Base-by-base conservation (phyloP, 129 eudicot species). In the Escallonia herrerae region DNA sequence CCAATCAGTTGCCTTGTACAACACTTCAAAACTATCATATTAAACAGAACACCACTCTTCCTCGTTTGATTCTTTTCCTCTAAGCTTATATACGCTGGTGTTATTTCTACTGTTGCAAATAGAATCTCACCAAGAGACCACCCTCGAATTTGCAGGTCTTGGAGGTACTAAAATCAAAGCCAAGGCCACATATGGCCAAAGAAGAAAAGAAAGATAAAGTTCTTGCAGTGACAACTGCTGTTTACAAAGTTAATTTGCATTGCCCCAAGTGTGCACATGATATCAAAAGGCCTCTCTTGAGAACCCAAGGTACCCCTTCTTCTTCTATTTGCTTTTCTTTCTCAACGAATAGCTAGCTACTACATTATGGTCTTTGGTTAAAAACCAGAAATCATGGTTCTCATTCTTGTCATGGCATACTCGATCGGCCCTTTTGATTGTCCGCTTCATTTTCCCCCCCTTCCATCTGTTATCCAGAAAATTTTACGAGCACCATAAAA, bases 231-330 rank as follows among this genome's bases (percentile, higher is more conserved):
- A 74, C 65, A 51, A 79, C 80, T 64, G 95, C 82, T 47, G 80
- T 81, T 43, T 93, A 83, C 77, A 91, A 85, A 79, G 88, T 84
- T 56, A 62, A 93, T 72, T 69, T 93, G 33, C 98, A 88, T 68
- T 93, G 98, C 74, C 98, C 98, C 49, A 73, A 93, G 74, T 93
- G 98, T 82, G 98, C 96, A 46, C 75, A 70, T 56, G 95, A 85
- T 69, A 87, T 91, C 65, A 71, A 72, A 69, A 83, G 72, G 73
- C 95, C 97, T 22, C 95, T 91, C 37, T 46, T 85, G 70, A 82
- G 83, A 79, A 78, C 81, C 55, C 88, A 82, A 66, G 97, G 97
- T 91, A 74, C 8, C 0, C 56, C 11, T 48, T 12, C 1, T 13
- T 1, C 51, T 14, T 8, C 11, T 45, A 12, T 49, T 9, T 3